Evolutionary conservation across 345 rosid genomes (phyloP).

Genomic region (Gossypium sturtianum): DNA sequence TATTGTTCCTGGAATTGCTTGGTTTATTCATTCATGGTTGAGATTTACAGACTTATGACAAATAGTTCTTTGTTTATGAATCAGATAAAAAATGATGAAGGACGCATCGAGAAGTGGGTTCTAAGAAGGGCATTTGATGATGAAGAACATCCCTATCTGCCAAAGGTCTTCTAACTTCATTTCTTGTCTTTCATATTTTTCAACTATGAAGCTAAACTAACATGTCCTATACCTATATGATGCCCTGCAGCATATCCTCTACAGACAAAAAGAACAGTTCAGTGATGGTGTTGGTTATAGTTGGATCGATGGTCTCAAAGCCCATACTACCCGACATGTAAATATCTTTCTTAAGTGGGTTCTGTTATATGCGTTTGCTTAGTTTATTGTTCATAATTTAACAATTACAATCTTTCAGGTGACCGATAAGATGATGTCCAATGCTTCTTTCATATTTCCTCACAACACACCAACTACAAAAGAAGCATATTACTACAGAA

Average conservation of each 20-base stretch:
- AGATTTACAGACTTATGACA: neutral
- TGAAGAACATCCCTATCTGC: constrained; percentile 76
- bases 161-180: constrained; percentile 39
- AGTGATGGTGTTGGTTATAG: constrained; percentile 97
- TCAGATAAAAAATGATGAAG: constrained; percentile 64
- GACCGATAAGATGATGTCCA: constrained; percentile 72
- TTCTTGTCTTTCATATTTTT: neutral
- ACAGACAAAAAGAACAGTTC: constrained; percentile 95
- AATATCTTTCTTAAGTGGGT: neutral
- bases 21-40: too few species aligned
- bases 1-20: neutral
- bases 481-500: constrained; percentile 86
- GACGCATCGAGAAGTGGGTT: constrained; percentile 82
- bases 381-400: neutral
- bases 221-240: constrained; percentile 12
- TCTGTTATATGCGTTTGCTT: neutral
- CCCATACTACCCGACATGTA: constrained; percentile 70
- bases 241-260: constrained; percentile 64
- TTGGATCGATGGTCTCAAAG: constrained; percentile 95
- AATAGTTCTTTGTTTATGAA: neutral
- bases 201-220: constrained; percentile 13
- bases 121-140: constrained; percentile 85
- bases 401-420: constrained; percentile 37
- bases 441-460: constrained; percentile 64
- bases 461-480: constrained; percentile 78